Evolutionary conservation across 2,329 filamentous ascomycete genomes (phyloP).

Genomic region (Arthrobotrys sinensis): DNA sequence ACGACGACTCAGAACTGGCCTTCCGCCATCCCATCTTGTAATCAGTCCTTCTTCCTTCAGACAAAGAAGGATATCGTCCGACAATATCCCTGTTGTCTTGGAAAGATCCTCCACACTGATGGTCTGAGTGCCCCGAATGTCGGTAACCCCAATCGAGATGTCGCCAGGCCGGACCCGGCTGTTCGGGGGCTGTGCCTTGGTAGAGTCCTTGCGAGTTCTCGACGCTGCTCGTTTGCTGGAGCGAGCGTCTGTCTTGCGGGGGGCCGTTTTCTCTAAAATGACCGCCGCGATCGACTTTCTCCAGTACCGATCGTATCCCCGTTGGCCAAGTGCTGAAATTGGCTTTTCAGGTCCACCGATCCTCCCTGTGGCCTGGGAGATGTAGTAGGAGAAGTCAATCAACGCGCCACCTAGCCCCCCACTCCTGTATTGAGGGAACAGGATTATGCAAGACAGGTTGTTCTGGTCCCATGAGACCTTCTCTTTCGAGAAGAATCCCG

Average conservation of each 20-base stretch:
- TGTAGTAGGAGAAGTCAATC: conserved; percentile 94
- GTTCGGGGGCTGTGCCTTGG: conserved; percentile 24
- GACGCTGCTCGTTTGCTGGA: conserved; percentile 36
- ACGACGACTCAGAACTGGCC: conserved; percentile 18
- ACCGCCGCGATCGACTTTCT: conserved; percentile 66
- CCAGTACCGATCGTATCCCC: conserved; percentile 64
- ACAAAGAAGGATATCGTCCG: conserved; percentile 33
- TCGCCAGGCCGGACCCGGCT: not conserved
- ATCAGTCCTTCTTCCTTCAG: conserved; percentile 30
- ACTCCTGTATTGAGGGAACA: conserved; percentile 96
- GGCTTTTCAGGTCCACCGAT: conserved; percentile 93
- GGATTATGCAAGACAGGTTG: conserved; percentile 94
- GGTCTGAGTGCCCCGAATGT: conserved; percentile 10
- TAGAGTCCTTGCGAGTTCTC: conserved; percentile 23
- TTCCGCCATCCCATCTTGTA: conserved; percentile 29
- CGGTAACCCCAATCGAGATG: conserved; percentile 16
- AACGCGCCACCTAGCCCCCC: conserved; percentile 89
- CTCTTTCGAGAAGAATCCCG: conserved; percentile 98
- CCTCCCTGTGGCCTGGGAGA: conserved; percentile 84
- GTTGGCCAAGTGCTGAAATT: conserved; percentile 63
- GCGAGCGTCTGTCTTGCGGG: conserved; percentile 4
- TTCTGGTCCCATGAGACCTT: conserved; percentile 99
- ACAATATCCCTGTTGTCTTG: conserved; percentile 39
- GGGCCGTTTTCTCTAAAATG: conserved; percentile 35
- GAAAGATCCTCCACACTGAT: conserved; percentile 24